Percentiles rank a stretch among this genome's conserved stretches.
phyloP scores from a whole-genome alignment of 495 filamentous ascomycete genomes.

The Lepidopterella palustris region DNA sequence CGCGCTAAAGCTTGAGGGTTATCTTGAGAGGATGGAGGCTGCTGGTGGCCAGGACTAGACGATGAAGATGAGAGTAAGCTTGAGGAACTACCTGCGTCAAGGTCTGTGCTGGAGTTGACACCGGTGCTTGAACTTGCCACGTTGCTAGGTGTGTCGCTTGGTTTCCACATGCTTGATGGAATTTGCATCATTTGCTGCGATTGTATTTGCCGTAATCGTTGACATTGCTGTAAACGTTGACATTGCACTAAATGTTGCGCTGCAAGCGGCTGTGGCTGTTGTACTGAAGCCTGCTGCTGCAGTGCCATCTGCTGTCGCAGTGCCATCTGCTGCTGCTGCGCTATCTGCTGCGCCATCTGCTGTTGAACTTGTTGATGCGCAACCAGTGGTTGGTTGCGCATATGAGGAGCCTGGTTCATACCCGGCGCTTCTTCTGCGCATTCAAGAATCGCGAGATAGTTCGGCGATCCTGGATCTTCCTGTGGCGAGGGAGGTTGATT shows the following conservation, averaged over 20 bases:
- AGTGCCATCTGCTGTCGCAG: neutral
- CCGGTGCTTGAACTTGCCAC: neutral
- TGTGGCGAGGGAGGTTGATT: neutral
- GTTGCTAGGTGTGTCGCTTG: neutral
- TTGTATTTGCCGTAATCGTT: neutral
- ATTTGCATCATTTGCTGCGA: neutral
- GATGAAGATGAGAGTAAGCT: no score
- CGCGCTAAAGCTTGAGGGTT: no score
- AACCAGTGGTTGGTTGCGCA: neutral
- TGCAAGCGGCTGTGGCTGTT: neutral
- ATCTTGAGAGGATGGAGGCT: no score
- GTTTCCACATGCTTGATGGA: no score
- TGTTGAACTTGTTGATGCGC: constrained; percentile 2
- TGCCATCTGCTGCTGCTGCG: neutral
- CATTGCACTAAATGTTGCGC: no score
- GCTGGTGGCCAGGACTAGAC: no score
- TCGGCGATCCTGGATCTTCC: neutral
- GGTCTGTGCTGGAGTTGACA: neutral
- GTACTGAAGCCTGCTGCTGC: neutral
- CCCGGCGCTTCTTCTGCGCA: neutral
- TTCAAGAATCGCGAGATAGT: neutral
- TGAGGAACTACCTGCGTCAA: neutral
- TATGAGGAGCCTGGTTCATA: neutral
- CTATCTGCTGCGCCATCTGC: neutral
- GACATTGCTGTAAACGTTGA: no score